Base-by-base conservation (phyloP, 306 rosid species). In the Boehmeria nivea region DNA sequence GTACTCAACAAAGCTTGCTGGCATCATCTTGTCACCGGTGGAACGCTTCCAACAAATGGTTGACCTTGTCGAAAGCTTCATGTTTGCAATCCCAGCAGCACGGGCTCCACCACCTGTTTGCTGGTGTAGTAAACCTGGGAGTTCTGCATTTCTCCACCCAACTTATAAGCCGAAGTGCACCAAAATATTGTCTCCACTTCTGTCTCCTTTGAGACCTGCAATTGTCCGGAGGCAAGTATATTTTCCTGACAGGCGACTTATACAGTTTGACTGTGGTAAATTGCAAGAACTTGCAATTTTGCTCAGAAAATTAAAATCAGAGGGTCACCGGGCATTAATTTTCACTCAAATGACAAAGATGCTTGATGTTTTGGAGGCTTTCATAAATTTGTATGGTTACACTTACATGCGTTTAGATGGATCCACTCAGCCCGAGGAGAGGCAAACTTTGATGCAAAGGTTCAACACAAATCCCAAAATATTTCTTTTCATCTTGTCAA, bases 331-430 rank as follows among this genome's bases (percentile, higher is more conserved):
- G 59, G 99, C 87, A 51, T 59, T 91, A 60, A 84, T 91, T 72
- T 91, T 91, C 69, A 91, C 96, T 48, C 99, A 91, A 63, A 91
- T 91, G 99, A 91, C 96, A 15, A 91, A 91, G 85, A 87, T 91
- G 96, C 99, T 91, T 55, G 99, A 91, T 59, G 43, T 81, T 69
- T 73, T 91, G 81, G 99, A 91, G 80, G 94, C 94, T 22, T 91
- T 91, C 72, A 87, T 91, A 69, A 91, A 75, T 81, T 73, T 91
- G 80, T 91, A 91, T 77, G 99, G 99, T 66, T 91, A 91, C 66
- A 91, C 96, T 23, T 91, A 91, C 78, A 85, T 91, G 96, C 89
- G 99, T 18, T 83, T 91, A 43, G 96, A 91, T 75, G 99, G 99
- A 36, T 91, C 99, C 44, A 91, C 99, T 59, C 96, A 70, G 46